Base-by-base conservation (phyloP, 1,139 yeast species). In the Arxiozyma telluris region DNA sequence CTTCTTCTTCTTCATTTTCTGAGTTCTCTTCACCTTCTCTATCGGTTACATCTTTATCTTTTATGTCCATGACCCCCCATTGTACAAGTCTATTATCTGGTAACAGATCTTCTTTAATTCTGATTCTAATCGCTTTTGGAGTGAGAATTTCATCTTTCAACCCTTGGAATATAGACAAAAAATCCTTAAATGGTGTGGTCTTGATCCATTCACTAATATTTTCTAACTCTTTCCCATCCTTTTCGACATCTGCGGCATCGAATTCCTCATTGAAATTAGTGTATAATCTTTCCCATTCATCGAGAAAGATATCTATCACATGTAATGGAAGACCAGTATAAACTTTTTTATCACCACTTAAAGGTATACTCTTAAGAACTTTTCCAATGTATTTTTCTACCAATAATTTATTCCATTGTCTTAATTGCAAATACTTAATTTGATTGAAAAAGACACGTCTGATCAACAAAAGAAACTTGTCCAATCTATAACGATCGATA, bases 311-410 rank as follows among this genome's bases (percentile, higher is more conserved):
- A 71, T 93, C 98, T 60, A 87, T 78, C 53, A 93, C 71, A 71
- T 93, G 98, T 70, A 87, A 81, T 41, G 96, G 84, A 53, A 93
- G 77, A 27, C 96, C 96, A 60, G 79, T 79, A 49, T 95, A 85
- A 44, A 84, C 76, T 60, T 78, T 76, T 51, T 71, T 71, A 54
- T 78, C 81, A 18, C 86, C 87, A 59, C 83, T 77, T 54, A 85
- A 73, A n/a, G 82, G 80, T 44, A 71, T 83, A 68, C 41, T 75
- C 73, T 38, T 71, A 61, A 56, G 76, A 61, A 71, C 71, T 53
- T 63, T 62, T 4, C 54, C 53, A 30, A 71, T 55, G 55, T 80
- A 88, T 22, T 67, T 67, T 0, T 71, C 71, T 5, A 88, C 74
- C 54, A 79, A 64, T 1, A 70, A 64, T 12, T 65, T 70, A 55